Evolutionary conservation across 192 early-diverging fungal genomes (phyloP).

Genomic region (Coemansia javaensis): DNA sequence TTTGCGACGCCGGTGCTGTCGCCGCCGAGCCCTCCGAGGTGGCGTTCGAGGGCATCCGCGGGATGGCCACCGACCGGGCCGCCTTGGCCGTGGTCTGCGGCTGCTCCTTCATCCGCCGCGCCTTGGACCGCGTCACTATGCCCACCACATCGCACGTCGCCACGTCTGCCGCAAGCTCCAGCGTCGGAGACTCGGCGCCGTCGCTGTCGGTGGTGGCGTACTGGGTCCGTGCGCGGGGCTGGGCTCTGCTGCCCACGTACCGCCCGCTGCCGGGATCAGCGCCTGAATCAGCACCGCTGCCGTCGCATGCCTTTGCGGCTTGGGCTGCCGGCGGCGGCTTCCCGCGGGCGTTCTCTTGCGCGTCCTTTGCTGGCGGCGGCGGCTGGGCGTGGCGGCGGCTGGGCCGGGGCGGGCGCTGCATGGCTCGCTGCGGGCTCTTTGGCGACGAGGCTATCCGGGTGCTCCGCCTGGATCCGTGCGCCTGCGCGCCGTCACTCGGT

Average conservation of each 20-base stretch:
- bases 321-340: neutral
- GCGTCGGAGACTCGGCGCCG: constrained; percentile 20
- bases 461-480: neutral
- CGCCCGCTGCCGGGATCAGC: no score
- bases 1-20: constrained; percentile 1
- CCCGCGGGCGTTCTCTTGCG: neutral
- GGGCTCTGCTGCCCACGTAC: no score
- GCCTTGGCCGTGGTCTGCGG: neutral
- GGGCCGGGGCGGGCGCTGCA: constrained; percentile 3
- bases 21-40: constrained; percentile 1
- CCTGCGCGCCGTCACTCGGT: neutral
- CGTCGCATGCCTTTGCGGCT: no score
- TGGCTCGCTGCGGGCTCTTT: neutral
- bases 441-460: neutral
- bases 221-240: neutral
- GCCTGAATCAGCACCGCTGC: no score
- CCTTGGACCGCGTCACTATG: constrained; percentile 46
- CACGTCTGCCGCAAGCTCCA: constrained; percentile 2
- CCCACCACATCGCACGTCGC: constrained; percentile 5
- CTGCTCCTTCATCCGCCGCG: constrained; percentile 20
- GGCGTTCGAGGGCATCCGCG: neutral
- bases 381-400: neutral
- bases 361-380: no score
- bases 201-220: neutral
- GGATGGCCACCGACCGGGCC: neutral